Evolutionary conservation across 345 rosid species (phyloP).

Genomic region (Anacardium occidentale): DNA sequence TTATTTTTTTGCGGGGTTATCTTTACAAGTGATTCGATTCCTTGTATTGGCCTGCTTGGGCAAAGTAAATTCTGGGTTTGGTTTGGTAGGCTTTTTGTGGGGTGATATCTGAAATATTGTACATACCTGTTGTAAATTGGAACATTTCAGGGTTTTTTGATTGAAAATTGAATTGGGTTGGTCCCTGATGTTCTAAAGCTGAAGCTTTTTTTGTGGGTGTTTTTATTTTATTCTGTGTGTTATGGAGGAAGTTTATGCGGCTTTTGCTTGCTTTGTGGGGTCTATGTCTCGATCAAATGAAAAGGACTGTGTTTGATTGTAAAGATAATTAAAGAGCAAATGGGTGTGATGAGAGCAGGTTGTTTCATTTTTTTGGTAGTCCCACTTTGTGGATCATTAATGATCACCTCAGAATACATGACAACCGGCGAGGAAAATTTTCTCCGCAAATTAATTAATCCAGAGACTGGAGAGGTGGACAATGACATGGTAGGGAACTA

Average conservation of each 20-base stretch:
- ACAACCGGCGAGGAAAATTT: slow-evolving; percentile 41
- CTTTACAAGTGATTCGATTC: slow-evolving; percentile 18
- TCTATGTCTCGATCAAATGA: slow-evolving; percentile 41
- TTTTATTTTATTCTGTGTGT: neutral
- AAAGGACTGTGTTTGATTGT: slow-evolving; percentile 23
- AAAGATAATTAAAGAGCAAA: slow-evolving; percentile 31
- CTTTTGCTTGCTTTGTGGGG: slow-evolving; percentile 24
- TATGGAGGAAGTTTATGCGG: slow-evolving; percentile 14
- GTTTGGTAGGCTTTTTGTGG: no score
- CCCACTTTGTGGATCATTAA: slow-evolving; percentile 40
- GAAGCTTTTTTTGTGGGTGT: slow-evolving; percentile 15
- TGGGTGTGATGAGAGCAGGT: slow-evolving; percentile 29
- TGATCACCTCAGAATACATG: slow-evolving; percentile 38
- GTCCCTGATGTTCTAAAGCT: slow-evolving; percentile 5
- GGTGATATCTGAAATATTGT: slow-evolving; percentile 8
- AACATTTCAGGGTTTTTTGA: neutral
- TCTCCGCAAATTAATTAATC: slow-evolving; percentile 42
- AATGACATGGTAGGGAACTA: slow-evolving; percentile 45
- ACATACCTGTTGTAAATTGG: neutral
- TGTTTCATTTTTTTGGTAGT: slow-evolving; percentile 31
- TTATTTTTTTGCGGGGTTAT: neutral
- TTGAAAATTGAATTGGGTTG: slow-evolving; percentile 3
- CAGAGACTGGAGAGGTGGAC: slow-evolving; percentile 48
- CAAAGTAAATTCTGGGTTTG: slow-evolving; percentile 26
- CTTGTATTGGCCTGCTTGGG: slow-evolving; percentile 16